Evolutionary conservation across 2,329 filamentous ascomycete genomes (phyloP).

Genomic region (Trichoderma arundinaceum): DNA sequence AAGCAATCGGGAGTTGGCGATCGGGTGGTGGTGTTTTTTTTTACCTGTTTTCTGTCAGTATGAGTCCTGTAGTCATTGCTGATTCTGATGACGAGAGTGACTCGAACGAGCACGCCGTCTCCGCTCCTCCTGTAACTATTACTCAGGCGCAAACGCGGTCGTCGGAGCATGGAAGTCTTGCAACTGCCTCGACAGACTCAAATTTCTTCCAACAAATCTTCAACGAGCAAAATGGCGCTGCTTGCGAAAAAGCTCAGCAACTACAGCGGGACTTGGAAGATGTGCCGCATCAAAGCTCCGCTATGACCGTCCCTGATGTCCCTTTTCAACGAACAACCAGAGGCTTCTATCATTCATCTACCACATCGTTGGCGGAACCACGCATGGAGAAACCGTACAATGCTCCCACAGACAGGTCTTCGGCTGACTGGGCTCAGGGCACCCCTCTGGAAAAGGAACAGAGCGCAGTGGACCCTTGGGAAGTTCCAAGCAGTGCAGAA

Average conservation of each 20-base stretch:
- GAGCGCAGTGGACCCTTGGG: constrained; percentile 46
- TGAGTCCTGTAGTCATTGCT: constrained; percentile 43
- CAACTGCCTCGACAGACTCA: constrained; percentile 53
- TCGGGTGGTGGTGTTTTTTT: neutral
- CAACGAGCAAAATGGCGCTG: constrained; percentile 51
- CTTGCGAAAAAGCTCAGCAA: constrained; percentile 35
- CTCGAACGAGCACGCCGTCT: constrained; percentile 34
- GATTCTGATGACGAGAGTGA: constrained; percentile 50
- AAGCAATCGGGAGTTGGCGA: neutral
- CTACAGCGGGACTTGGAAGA: constrained; percentile 7
- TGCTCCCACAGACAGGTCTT: constrained; percentile 30
- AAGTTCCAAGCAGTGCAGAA: constrained; percentile 53
- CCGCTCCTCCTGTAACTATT: constrained; percentile 30
- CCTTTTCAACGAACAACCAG: constrained; percentile 40
- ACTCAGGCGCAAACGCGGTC: constrained; percentile 33
- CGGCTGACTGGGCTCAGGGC: constrained; percentile 43
- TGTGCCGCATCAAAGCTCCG: constrained; percentile 27
- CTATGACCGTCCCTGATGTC: constrained; percentile 33
- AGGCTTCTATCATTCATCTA: constrained; percentile 39
- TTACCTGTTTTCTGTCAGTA: constrained; percentile 18
- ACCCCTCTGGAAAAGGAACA: constrained; percentile 37
- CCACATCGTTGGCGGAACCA: constrained; percentile 42
- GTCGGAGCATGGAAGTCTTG: constrained; percentile 39
- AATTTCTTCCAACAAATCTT: constrained; percentile 56
- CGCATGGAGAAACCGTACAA: constrained; percentile 30